These are phyloP conservation scores for Sporobolomyces pararoseus DNA, from an alignment of 768 basidiomycete species.

Conservation along the genomic window DNA sequence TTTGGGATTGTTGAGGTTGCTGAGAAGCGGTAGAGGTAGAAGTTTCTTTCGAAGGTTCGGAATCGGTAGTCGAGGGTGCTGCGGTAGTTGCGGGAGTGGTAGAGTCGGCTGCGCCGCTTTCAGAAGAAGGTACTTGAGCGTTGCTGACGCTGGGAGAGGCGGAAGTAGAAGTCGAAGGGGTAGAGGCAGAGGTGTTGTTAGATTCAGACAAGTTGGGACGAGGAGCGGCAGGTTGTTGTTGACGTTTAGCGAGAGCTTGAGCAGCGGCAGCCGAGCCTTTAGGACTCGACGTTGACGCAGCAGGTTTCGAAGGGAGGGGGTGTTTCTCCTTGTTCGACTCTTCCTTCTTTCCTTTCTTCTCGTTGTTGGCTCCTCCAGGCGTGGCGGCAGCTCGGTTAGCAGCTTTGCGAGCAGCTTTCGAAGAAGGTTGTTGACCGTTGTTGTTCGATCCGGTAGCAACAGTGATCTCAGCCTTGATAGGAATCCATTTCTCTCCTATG, in stretches of 20 bases:
- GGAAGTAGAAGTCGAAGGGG: conserved; percentile 15
- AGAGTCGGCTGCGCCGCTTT: conserved; percentile 5
- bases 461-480: conserved; percentile 40
- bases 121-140: conserved; percentile 2
- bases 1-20: not conserved
- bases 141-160: conserved; percentile 7
- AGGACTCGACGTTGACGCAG: not conserved
- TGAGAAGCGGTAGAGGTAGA: not conserved
- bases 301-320: conserved; percentile 12
- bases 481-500: conserved; percentile 38
- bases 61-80: conserved; percentile 18
- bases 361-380: not conserved
- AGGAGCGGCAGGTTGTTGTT: not conserved
- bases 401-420: conserved; percentile 6
- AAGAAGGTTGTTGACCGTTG: not conserved
- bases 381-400: not conserved
- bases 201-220: not conserved
- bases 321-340: not conserved
- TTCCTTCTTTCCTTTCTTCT: conserved; percentile 12
- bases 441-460: conserved; percentile 17
- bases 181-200: not conserved
- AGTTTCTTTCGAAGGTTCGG: conserved; percentile 4
- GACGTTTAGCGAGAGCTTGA: not conserved
- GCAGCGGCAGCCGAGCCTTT: conserved; percentile 1
- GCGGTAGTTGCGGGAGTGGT: conserved; percentile 28